These are phyloP conservation scores for Linnemannia exigua DNA, from an alignment of 192 early-diverging fungal species.

Conservation along the genomic window DNA sequence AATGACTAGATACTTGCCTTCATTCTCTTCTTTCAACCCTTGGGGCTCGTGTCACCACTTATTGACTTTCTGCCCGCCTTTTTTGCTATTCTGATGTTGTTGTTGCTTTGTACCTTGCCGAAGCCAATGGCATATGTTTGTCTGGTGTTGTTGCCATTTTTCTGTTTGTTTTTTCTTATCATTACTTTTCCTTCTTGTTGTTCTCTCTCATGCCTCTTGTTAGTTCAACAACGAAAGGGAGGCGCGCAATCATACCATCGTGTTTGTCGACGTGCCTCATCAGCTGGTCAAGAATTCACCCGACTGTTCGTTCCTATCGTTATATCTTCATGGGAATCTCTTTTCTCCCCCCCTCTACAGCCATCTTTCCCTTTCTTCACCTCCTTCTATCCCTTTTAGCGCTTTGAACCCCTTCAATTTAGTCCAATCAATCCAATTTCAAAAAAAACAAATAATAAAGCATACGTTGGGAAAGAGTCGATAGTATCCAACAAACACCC, in stretches of 20 bases:
- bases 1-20: not conserved
- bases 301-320: not conserved
- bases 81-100: not conserved
- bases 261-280: slow-evolving; percentile 1
- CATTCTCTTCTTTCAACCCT: not conserved
- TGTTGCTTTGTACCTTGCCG: not conserved
- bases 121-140: slow-evolving; percentile 2
- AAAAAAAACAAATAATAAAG: too few species aligned
- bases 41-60: not conserved
- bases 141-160: not conserved
- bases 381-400: not conserved
- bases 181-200: not conserved
- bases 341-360: not conserved
- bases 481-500: not conserved
- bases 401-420: not conserved
- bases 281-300: not conserved
- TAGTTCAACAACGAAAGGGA: not conserved
- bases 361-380: not conserved
- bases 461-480: too few species aligned
- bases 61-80: not conserved
- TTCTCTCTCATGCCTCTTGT: slow-evolving; percentile 3
- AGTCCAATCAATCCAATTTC: not conserved
- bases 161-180: not conserved
- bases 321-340: slow-evolving; percentile 1
- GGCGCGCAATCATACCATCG: not conserved